These are phyloP conservation scores for Candida peoriensis DNA, from an alignment of 805 yeast genomes.

Conservation along the genomic window DNA sequence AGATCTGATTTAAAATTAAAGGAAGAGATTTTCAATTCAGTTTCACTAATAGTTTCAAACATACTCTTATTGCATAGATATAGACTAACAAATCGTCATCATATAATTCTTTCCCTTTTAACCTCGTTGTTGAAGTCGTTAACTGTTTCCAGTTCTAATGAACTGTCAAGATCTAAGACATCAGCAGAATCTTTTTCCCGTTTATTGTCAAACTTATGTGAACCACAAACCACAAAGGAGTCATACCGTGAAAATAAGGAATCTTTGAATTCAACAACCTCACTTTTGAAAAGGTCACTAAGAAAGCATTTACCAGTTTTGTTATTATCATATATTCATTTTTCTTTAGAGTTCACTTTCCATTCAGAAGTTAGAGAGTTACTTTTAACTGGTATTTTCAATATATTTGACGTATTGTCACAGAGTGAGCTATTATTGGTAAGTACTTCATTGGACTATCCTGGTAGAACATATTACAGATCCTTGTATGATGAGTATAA, in stretches of 20 bases:
- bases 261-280: constrained; percentile 48
- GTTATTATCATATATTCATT: constrained; percentile 51
- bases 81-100: constrained; percentile 69
- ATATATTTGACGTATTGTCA: constrained; percentile 66
- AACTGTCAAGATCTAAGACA: constrained; percentile 20
- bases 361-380: constrained; percentile 40
- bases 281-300: constrained; percentile 52
- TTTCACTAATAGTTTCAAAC: constrained; percentile 51
- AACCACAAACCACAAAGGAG: constrained; percentile 45
- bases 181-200: constrained; percentile 52
- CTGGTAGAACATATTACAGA: constrained; percentile 65
- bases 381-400: constrained; percentile 51
- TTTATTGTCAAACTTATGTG: constrained; percentile 64
- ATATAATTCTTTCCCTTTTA: constrained; percentile 48
- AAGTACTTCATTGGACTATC: constrained; percentile 59
- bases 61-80: constrained; percentile 64
- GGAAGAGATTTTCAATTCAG: constrained; percentile 20
- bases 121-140: constrained; percentile 47
- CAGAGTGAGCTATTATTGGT: constrained; percentile 57
- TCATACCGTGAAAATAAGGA: constrained; percentile 25
- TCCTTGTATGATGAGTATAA: constrained; percentile 67
- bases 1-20: background rate
- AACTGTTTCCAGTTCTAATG: constrained; percentile 19
- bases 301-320: constrained; percentile 60
- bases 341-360: constrained; percentile 47